Evolutionary conservation across 768 basidiomycete genomes (phyloP).

Genomic region (Rhizopogon vinicolor): DNA sequence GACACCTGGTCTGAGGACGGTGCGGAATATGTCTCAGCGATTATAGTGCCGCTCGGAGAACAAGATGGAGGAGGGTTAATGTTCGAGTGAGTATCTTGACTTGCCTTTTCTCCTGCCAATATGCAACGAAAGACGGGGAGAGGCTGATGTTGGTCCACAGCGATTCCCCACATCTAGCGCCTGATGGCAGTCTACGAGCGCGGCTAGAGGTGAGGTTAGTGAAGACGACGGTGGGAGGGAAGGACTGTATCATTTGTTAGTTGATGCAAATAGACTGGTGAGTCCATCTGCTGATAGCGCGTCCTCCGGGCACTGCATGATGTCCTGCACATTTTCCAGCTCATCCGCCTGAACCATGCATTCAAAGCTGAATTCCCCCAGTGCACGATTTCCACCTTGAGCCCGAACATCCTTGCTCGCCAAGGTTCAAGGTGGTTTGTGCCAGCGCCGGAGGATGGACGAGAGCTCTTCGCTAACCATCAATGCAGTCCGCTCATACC

Average conservation of each 20-base stretch:
- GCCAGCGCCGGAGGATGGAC: too few species aligned
- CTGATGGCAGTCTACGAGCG: slow-evolving; percentile 40
- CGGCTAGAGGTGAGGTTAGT: slow-evolving; percentile 43
- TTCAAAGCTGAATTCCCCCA: too few species aligned
- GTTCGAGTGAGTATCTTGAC: slow-evolving; percentile 41
- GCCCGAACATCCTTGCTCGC: too few species aligned
- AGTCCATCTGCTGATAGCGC: too few species aligned
- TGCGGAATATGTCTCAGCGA: slow-evolving; percentile 15
- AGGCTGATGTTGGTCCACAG: slow-evolving; percentile 16
- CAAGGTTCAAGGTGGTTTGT: too few species aligned
- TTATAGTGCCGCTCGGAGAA: slow-evolving; percentile 39
- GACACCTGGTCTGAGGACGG: slow-evolving; percentile 13
- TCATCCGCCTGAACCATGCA: too few species aligned
- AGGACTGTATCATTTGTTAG: slow-evolving; percentile 44
- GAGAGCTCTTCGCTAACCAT: too few species aligned
- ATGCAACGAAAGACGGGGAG: neutral
- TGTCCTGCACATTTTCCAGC: too few species aligned
- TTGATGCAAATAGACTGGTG: too few species aligned
- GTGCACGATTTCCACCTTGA: too few species aligned
- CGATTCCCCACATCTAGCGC: slow-evolving; percentile 41
- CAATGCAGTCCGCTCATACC: too few species aligned
- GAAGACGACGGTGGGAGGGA: slow-evolving; percentile 22
- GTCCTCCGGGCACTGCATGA: too few species aligned
- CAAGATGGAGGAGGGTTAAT: slow-evolving; percentile 40
- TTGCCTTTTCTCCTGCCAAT: neutral